Conservation (phyloP, 1,284 basidiomycete species). For the Marasmius oreades region DNA sequence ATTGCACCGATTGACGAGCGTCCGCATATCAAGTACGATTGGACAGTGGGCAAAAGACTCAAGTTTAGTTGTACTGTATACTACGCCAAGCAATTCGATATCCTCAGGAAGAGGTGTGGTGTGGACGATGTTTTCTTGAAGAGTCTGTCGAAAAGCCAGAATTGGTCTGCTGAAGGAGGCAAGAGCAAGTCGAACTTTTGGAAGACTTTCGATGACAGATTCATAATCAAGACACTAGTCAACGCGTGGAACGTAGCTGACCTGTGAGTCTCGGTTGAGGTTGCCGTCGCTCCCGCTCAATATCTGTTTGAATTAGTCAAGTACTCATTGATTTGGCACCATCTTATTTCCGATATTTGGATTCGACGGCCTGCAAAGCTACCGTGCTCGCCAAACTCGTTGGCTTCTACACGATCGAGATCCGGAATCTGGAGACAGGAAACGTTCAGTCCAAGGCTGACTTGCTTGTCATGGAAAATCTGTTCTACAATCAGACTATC, state of each 20-base stretch:
- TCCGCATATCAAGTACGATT: conserved; percentile 79
- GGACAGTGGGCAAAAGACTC: conserved; percentile 66
- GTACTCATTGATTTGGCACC: conserved; percentile 73
- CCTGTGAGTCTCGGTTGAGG: conserved; percentile 45
- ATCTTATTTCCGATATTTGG: conserved; percentile 74
- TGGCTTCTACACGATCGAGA: conserved; percentile 75
- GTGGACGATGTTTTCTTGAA: conserved; percentile 59
- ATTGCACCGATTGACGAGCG: conserved; percentile 53
- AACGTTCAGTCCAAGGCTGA: conserved; percentile 63
- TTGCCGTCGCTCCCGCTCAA: not conserved
- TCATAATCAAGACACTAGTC: conserved; percentile 79
- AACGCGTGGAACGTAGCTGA: conserved; percentile 84
- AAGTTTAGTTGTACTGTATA: conserved; percentile 78
- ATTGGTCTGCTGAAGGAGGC: conserved; percentile 70
- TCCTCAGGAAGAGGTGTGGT: conserved; percentile 59
- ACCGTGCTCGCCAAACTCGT: conserved; percentile 73
- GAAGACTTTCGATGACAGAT: conserved; percentile 72
- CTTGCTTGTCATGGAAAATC: conserved; percentile 78
- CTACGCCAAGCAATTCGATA: conserved; percentile 76
- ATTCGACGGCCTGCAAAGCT: conserved; percentile 59
- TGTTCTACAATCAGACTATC: conserved; percentile 69
- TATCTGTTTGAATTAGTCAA: conserved; percentile 44
- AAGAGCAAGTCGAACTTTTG: conserved; percentile 76
- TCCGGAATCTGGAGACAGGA: conserved; percentile 69
- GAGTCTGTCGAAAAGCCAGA: conserved; percentile 58